Evolutionary conservation across 768 basidiomycete genomes (phyloP).

Genomic region (Leccinellum rugosiceps): DNA sequence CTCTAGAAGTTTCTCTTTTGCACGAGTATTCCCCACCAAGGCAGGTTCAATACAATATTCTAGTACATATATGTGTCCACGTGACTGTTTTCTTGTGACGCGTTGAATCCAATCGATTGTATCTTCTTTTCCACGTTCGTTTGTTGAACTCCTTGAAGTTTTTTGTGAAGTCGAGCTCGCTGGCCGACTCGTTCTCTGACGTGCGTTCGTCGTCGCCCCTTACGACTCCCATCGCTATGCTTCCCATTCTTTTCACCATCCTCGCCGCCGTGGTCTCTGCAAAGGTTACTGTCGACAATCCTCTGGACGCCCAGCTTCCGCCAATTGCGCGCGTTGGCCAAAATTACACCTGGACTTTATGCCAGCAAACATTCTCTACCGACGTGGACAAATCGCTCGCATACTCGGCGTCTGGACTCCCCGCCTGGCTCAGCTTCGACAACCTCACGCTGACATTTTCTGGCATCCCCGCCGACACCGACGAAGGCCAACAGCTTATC

Average conservation of each 20-base stretch:
- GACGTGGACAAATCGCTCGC: constrained; percentile 39
- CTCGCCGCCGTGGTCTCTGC: constrained; percentile 41
- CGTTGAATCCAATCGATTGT: constrained; percentile 3
- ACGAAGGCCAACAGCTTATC: constrained; percentile 62
- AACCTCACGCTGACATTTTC: constrained; percentile 52
- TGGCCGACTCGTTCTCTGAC: constrained; percentile 50
- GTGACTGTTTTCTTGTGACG: constrained; percentile 25
- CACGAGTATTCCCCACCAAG: neutral
- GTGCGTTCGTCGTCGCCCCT: constrained; percentile 36
- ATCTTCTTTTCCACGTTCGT: constrained; percentile 9
- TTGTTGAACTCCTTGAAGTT: constrained; percentile 5
- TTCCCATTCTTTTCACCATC: constrained; percentile 55
- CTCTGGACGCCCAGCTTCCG: constrained; percentile 73
- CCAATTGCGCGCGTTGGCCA: constrained; percentile 66
- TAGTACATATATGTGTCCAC: constrained; percentile 17
- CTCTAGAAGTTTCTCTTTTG: constrained; percentile 36
- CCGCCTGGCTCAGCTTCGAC: constrained; percentile 79
- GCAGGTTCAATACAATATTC: constrained; percentile 5
- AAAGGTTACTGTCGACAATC: constrained; percentile 51
- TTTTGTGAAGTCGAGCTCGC: constrained; percentile 45
- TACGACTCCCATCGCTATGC: constrained; percentile 61
- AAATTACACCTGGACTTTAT: constrained; percentile 69
- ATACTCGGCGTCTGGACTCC: constrained; percentile 58
- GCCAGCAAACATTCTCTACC: constrained; percentile 61
- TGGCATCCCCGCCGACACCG: constrained; percentile 62